Percentiles rank a stretch among this genome's conserved stretches.
Conservation (phyloP, 148 eudicot species). For the Persicaria tinctoria region DNA sequence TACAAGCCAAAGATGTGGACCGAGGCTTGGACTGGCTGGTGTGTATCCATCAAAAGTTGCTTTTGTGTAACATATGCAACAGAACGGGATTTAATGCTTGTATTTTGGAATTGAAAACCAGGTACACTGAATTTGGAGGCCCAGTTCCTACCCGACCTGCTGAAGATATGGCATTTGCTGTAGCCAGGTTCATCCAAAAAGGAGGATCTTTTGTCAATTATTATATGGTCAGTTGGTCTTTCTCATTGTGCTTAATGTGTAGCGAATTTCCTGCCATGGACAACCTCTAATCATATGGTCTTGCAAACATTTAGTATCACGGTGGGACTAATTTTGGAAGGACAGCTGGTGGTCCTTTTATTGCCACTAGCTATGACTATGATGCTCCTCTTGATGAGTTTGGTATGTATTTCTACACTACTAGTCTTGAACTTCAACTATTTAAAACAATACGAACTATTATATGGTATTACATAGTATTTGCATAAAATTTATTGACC, state of each 20-base stretch:
- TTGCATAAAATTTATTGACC: background rate
- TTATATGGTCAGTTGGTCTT: constrained; percentile 57
- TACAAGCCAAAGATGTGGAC: constrained; percentile 94
- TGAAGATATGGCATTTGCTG: constrained; percentile 81
- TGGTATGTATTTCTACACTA: constrained; percentile 28
- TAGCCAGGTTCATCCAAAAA: constrained; percentile 76
- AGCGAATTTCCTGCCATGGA: background rate
- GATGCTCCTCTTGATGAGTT: constrained; percentile 86
- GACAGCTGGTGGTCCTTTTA: constrained; percentile 70
- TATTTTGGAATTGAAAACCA: constrained; percentile 13
- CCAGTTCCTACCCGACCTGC: constrained; percentile 73
- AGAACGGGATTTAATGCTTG: background rate
- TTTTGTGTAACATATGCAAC: background rate
- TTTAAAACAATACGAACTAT: background rate
- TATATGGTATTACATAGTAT: background rate
- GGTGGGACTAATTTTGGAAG: constrained; percentile 82
- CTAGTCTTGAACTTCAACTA: background rate
- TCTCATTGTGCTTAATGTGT: constrained; percentile 1
- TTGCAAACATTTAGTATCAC: constrained; percentile 41
- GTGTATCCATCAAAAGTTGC: background rate
- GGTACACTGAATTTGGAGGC: constrained; percentile 89
- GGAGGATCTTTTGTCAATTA: constrained; percentile 81
- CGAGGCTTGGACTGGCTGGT: constrained; percentile 96
- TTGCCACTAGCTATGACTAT: constrained; percentile 77
- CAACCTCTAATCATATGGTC: background rate